Base-by-base conservation (phyloP, 176 grass and related monocot species). In the Aegilops umbellulata region DNA sequence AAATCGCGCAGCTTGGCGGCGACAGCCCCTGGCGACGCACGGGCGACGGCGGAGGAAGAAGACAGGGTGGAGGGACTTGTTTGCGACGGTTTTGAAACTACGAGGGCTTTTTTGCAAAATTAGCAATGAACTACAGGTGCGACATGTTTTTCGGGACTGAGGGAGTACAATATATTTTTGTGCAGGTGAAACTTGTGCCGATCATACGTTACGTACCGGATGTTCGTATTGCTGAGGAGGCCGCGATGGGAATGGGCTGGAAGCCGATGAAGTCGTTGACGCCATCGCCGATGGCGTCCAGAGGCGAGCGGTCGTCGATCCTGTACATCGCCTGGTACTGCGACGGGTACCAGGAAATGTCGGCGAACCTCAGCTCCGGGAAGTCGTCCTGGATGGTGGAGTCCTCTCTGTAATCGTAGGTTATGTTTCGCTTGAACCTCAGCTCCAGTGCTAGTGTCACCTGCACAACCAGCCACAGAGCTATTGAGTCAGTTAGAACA, bases 261-360 rank as follows among this genome's bases (percentile, higher is more conserved):
- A 98, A 98, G 8, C 95, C 93, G 72, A 98, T 82, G 71, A 95
- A 98, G 81, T 98, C 89, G 69, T 95, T 93, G 3, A 65, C 29
- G 55, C 93, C 95, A 20, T 95, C 69, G 12, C 95, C 91, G 0
- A 83, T 70, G n/a, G 87, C 78, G 88, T 89, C 60, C 1, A 76
- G 46, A 1, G 91, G 85, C 19, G 42, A 87, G 35, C 93, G 91
- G 78, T 92, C 86, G 55, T 95, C 93, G 16, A 83, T 25, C 20
- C 95, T 76, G 86, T 93, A 95, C 35, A 95, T 88, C 0, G 90
- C 93, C 31, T 74, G 79, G 53, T 60, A 86, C 82, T 98, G 93
- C 4, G 93, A 98, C 8, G 93, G 93, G 77, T 93, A 98, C 95
- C 91, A 98, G 60, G 91, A 83, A 72, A 98, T 93, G 83, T 95